phyloP scores from a whole-genome alignment of 176 grass and related monocot species.

The Otatea glauca region DNA sequence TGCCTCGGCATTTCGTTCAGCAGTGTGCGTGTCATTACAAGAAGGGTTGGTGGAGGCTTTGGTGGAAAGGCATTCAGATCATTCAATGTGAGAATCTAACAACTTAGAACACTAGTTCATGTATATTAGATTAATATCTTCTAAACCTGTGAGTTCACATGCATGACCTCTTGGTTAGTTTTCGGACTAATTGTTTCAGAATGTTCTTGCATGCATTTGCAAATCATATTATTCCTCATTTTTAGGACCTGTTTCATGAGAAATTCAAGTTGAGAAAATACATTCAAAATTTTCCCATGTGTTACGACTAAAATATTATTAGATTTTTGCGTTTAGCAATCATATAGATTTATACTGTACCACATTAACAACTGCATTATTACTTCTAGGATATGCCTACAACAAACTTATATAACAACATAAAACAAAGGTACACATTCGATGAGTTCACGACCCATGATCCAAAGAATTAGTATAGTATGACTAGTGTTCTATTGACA shows the following conservation, averaged over 20 bases:
- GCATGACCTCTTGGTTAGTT: neutral
- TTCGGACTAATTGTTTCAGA: neutral
- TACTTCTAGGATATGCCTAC: neutral
- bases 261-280: neutral
- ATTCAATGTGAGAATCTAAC: constrained; percentile 41
- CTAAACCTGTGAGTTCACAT: neutral
- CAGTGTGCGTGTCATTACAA: constrained; percentile 73
- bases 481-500: neutral
- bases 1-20: constrained; percentile 68
- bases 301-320: constrained; percentile 10
- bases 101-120: neutral
- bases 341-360: neutral
- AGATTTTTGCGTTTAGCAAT: neutral
- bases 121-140: neutral
- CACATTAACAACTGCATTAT: neutral
- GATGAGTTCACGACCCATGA: neutral
- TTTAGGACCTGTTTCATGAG: neutral
- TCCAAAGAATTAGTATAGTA: neutral
- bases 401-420: neutral
- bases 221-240: neutral
- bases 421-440: neutral
- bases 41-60: constrained; percentile 82
- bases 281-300: neutral
- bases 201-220: neutral
- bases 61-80: constrained; percentile 59